Evolutionary conservation across 139 green algal genomes (phyloP).

Genomic region (Chlorella sp.): DNA sequence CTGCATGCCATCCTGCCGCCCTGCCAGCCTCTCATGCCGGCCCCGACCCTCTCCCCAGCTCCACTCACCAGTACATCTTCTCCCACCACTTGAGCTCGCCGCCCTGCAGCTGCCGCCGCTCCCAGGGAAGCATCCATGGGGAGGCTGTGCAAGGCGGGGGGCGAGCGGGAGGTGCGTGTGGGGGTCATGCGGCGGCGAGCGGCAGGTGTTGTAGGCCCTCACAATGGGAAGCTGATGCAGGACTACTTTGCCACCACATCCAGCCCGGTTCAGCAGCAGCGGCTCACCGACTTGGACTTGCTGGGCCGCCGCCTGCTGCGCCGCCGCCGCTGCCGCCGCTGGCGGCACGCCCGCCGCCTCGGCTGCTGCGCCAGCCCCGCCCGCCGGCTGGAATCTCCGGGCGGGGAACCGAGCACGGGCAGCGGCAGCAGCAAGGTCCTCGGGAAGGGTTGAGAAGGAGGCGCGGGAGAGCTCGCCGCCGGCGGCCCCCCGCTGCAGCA

Average conservation of each 20-base stretch:
- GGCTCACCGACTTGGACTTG: background rate
- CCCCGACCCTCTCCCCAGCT: no score
- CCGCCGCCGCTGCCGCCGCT: background rate
- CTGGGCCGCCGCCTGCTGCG: conserved; percentile 17
- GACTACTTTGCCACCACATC: no score
- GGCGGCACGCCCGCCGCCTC: background rate
- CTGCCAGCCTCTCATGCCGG: no score
- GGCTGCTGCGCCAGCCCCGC: background rate
- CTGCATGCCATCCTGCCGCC: no score
- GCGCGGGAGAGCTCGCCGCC: background rate
- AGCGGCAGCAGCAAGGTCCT: conserved; percentile 31
- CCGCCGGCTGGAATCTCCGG: background rate
- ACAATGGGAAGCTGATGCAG: background rate
- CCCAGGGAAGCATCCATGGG: conserved; percentile 72
- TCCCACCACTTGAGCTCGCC: conserved; percentile 72
- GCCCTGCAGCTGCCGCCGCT: conserved; percentile 70
- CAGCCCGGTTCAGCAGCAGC: no score
- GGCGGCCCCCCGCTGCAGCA: background rate
- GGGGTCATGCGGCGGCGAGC: background rate
- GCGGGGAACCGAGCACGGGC: conserved; percentile 14
- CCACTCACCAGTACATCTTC: conserved; percentile 70
- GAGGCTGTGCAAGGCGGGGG: conserved; percentile 38
- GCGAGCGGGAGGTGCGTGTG: background rate
- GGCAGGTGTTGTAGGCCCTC: background rate
- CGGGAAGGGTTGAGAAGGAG: conserved; percentile 36